Evolutionary conservation across 2,329 filamentous ascomycete species (phyloP), one percentile per base, ranked within the genome.

Genomic region (Neopestalotiopsis rosae): DNA sequence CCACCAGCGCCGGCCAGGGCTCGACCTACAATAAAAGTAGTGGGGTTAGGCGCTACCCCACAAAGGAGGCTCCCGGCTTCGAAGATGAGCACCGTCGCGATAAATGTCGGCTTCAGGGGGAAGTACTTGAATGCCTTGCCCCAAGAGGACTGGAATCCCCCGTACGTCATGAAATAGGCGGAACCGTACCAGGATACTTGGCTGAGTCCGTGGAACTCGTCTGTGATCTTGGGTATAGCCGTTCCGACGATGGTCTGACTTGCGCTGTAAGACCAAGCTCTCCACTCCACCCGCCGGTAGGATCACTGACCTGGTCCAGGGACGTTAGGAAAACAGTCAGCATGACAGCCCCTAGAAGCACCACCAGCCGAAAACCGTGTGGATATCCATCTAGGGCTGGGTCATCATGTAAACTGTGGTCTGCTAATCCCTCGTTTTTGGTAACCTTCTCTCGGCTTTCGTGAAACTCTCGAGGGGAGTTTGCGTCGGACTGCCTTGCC

Each of bases 41-140:
- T 77, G 1, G 88, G 89, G 70, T 73, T 86, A 3, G 86, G 86
- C 1, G 88, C 88, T 1, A 84, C 82, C 58, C 85, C 88, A 69
- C 88, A 90, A 56, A 79, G 70, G 17, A 72, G 80, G 9, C 87
- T 89, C 1, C 88, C 88, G 61, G 85, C 74, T 74, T 89, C 87
- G 61, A 89, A 89, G 49, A 61, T 12, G n/a, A 76, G 20, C 56
- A 82, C 75, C 42, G 76, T 72, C 30, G 69, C 38, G 12, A 80
- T 70, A 67, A 79, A 80, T 64, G 75, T 71, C 24, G 61, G 61
- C 68, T 81, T 81, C 68, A 82, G 72, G 63, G 76, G 76, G 72
- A 76, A 81, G 72, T 81, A 80, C 61, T 73, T 78, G 71, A 81
- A 84, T 42, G 81, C 68, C 71, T 81, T 82, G 67, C 81, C 80